Conservation (phyloP, 352 stramenopile genomes). For the Globisporangium cederbergense region DNA sequence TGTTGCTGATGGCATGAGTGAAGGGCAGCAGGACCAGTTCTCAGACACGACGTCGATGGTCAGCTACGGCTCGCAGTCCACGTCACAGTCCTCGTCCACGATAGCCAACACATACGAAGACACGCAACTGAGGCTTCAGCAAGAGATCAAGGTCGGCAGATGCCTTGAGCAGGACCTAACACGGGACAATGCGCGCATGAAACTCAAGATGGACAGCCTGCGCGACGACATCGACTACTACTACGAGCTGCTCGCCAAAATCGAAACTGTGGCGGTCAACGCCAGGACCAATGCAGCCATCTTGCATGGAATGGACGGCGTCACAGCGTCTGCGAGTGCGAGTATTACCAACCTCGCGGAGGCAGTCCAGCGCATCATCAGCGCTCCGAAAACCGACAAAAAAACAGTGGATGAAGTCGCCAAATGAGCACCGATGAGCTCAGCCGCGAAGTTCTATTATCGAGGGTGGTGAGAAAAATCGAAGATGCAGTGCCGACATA, state of each 20-base stretch:
- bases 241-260: conserved; percentile 38
- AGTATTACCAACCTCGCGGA: conserved; percentile 17
- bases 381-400: conserved; percentile 25
- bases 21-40: background rate
- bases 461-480: too few species aligned
- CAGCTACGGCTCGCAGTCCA: background rate
- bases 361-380: conserved; percentile 29
- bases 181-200: conserved; percentile 42
- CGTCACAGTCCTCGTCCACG: background rate
- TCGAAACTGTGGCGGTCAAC: conserved; percentile 19
- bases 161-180: conserved; percentile 40
- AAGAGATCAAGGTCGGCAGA: conserved; percentile 29
- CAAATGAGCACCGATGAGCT: background rate
- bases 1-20: background rate
- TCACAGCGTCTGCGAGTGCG: background rate
- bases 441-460: too few species aligned
- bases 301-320: background rate
- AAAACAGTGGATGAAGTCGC: background rate
- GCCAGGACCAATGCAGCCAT: background rate
- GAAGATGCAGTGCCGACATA: too few species aligned
- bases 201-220: conserved; percentile 37
- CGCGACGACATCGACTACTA: conserved; percentile 53
- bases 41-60: background rate
- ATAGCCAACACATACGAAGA: conserved; percentile 12
- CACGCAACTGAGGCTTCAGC: conserved; percentile 17